phyloP scores from a whole-genome alignment of 805 yeast genomes.

The Nakazawaea wickerhamii region DNA sequence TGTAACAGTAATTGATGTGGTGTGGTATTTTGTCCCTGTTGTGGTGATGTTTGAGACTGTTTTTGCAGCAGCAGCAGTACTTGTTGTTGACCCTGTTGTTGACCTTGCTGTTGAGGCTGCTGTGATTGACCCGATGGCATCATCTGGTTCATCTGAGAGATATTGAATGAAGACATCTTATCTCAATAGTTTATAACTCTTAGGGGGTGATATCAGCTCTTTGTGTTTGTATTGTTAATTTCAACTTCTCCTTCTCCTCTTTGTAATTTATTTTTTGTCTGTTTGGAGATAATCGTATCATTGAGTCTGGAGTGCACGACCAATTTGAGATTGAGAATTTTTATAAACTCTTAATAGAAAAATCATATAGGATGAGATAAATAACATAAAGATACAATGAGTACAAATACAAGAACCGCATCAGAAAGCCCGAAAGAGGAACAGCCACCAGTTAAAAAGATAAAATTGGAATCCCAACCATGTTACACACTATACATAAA shows the following conservation, averaged over 20 bases:
- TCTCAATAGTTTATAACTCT: too few relatives aligned
- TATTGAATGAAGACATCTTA: constrained; percentile 7
- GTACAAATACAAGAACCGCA: constrained; percentile 17
- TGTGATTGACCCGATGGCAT: constrained; percentile 55
- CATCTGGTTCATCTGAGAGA: constrained; percentile 53
- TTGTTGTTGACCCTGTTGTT: constrained; percentile 5
- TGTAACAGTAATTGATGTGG: constrained; percentile 2
- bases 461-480: constrained; percentile 5
- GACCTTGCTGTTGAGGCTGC: constrained; percentile 16
- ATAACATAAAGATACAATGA: not conserved
- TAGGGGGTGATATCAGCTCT: too few relatives aligned
- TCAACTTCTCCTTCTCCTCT: constrained; percentile 8
- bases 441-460: constrained; percentile 7
- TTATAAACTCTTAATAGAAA: too few relatives aligned
- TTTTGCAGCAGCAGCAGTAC: constrained; percentile 7
- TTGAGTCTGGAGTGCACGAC: not conserved
- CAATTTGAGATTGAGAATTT: not conserved
- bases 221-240: not conserved
- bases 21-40: not conserved
- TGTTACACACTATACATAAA: constrained; percentile 48
- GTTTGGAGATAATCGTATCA: too few relatives aligned
- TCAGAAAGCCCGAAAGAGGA: not conserved
- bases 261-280: not conserved
- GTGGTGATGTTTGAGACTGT: constrained; percentile 21
- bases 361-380: too few relatives aligned